phyloP scores from a whole-genome alignment of 176 grass and related monocot genomes.

The Eragrostis nindensis region DNA sequence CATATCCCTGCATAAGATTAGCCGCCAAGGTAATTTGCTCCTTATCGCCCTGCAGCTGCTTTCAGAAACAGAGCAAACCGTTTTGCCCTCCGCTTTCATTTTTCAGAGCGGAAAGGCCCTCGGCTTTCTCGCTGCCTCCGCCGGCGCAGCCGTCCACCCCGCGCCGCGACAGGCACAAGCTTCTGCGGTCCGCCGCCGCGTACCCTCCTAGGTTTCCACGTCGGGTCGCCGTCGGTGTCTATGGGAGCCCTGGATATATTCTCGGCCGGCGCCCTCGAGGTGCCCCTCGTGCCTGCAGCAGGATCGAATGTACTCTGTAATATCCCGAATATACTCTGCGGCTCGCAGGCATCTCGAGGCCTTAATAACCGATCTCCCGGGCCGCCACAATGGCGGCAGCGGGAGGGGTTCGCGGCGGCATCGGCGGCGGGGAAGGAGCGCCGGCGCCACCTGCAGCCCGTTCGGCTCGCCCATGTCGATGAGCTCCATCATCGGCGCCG shows the following conservation, averaged over 20 bases:
- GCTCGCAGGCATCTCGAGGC: constrained; percentile 32
- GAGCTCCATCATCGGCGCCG: constrained; percentile 43
- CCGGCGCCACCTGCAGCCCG: constrained; percentile 35
- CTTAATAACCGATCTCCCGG: constrained; percentile 45
- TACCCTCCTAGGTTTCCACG: not conserved
- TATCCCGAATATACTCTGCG: constrained; percentile 54
- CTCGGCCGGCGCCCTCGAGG: constrained; percentile 33
- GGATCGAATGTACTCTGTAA: constrained; percentile 31
- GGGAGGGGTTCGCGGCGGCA: constrained; percentile 15
- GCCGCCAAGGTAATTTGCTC: no score
- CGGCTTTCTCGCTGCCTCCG: constrained; percentile 31
- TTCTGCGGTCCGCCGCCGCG: constrained; percentile 43
- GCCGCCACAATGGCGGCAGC: constrained; percentile 20
- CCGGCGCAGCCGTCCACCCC: constrained; percentile 25
- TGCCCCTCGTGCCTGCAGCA: constrained; percentile 43
- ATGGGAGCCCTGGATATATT: constrained; percentile 37
- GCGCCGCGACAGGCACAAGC: constrained; percentile 42
- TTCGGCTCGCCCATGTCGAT: constrained; percentile 45
- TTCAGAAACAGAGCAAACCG: no score
- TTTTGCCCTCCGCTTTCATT: no score
- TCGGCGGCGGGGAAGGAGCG: not conserved
- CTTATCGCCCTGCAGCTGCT: no score
- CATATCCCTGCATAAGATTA: no score
- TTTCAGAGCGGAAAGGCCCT: no score
- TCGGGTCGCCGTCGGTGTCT: not conserved